Conservation (phyloP, 495 filamentous ascomycete species). For the Neurospora africana region DNA sequence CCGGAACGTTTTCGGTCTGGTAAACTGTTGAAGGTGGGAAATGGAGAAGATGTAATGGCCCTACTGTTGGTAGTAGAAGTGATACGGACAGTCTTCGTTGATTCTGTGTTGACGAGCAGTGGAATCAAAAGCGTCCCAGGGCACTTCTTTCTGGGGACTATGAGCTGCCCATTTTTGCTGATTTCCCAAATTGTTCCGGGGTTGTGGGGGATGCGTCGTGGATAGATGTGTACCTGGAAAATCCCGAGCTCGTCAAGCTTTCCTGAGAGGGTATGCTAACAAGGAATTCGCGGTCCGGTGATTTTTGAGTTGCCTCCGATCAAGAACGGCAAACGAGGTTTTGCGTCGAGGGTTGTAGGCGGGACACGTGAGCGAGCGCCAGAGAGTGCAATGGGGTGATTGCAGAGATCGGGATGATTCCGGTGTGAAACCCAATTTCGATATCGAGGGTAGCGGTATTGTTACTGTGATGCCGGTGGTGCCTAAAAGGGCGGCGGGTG, state of each 20-base stretch:
- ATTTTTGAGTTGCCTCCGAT: background rate
- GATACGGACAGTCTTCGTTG: background rate
- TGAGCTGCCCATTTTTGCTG: conserved; percentile 8
- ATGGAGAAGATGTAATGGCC: background rate
- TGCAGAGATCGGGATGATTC: background rate
- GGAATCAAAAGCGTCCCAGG: conserved; percentile 3
- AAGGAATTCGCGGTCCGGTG: background rate
- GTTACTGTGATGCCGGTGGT: background rate
- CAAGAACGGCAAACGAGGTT: background rate
- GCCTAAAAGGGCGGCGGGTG: background rate
- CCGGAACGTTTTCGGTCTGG: background rate
- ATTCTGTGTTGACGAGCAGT: background rate
- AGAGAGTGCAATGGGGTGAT: background rate
- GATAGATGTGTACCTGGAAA: background rate
- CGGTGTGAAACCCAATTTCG: background rate
- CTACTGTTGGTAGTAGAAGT: background rate
- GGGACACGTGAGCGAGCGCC: background rate
- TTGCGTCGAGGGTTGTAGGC: background rate
- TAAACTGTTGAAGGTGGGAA: background rate
- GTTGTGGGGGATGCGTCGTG: background rate
- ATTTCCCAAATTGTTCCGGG: background rate
- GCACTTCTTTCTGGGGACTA: conserved; percentile 8
- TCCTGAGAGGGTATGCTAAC: background rate
- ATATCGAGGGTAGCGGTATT: background rate
- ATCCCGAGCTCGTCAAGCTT: background rate